Conservation (phyloP, 1,284 basidiomycete species). For the Tilletia caries region DNA sequence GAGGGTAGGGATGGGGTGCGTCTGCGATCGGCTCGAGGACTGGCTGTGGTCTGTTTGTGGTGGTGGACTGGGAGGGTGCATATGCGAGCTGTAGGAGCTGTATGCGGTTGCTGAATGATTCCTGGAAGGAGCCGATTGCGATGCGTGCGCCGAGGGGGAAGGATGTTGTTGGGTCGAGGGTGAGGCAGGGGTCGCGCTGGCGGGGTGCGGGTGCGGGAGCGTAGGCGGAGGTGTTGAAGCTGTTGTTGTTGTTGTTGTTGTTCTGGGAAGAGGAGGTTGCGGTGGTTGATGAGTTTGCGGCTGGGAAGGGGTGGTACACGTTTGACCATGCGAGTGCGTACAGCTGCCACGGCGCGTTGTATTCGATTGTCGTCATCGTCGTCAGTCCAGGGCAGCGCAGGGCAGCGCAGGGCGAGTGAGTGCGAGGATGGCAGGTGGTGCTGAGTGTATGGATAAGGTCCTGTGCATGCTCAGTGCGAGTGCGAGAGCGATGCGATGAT, state of each 20-base stretch:
- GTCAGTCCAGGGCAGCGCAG: too few relatives aligned
- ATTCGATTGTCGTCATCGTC: background rate
- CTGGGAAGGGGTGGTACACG: constrained; percentile 10
- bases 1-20: constrained; percentile 50
- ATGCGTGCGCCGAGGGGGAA: constrained; percentile 39
- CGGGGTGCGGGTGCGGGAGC: background rate
- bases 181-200: background rate
- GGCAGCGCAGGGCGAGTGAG: too few relatives aligned
- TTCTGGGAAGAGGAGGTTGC: background rate
- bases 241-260: constrained; percentile 2
- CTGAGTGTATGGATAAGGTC: too few relatives aligned
- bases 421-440: background rate
- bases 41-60: constrained; percentile 7
- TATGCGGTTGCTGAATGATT: constrained; percentile 50
- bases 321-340: constrained; percentile 12
- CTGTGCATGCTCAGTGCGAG: too few relatives aligned
- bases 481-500: background rate
- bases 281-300: background rate
- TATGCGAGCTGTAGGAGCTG: constrained; percentile 36
- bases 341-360: constrained; percentile 2
- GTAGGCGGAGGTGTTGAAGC: constrained; percentile 3
- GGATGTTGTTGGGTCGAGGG: constrained; percentile 20
- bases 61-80: constrained; percentile 6
- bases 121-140: constrained; percentile 49
- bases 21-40: constrained; percentile 42